phyloP scores from a whole-genome alignment of 805 yeast genomes.

The Pichia rugopelliculosa region DNA sequence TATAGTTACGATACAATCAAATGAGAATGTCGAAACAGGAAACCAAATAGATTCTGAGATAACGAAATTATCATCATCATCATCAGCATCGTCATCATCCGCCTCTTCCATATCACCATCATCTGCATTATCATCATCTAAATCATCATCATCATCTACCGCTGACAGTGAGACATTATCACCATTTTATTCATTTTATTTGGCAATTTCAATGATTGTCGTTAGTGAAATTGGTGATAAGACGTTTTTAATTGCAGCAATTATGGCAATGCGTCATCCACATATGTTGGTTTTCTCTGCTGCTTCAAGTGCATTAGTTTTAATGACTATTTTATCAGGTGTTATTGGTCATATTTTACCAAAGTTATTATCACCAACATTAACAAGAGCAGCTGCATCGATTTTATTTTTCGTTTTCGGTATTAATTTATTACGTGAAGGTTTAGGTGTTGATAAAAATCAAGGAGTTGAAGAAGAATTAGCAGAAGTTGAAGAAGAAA shows the following conservation, averaged over 20 bases:
- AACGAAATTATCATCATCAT: no score
- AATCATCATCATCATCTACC: not conserved
- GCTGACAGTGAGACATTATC: constrained; percentile 3
- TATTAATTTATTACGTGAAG: constrained; percentile 67
- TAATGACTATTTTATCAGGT: constrained; percentile 92
- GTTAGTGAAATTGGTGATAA: constrained; percentile 98
- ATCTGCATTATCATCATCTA: not conserved
- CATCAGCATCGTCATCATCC: no score
- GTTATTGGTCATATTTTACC: constrained; percentile 89
- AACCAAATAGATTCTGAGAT: no score
- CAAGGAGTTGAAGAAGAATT: constrained; percentile 91
- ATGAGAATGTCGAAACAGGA: no score
- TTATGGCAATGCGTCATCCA: constrained; percentile 95
- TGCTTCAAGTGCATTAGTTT: constrained; percentile 73
- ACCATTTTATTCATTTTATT: constrained; percentile 43
- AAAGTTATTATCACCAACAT: constrained; percentile 65
- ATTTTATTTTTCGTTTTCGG: constrained; percentile 79
- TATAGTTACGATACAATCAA: constrained; percentile 14
- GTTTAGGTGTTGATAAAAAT: constrained; percentile 68
- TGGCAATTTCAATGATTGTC: constrained; percentile 85
- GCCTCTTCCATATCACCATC: no score
- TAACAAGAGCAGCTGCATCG: constrained; percentile 79
- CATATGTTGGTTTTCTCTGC: constrained; percentile 80
- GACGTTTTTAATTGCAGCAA: constrained; percentile 91
- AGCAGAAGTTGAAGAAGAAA: constrained; percentile 95